Evolutionary conservation across 208 protist genomes (phyloP).

Genomic region (Phytomonas sp.): DNA sequence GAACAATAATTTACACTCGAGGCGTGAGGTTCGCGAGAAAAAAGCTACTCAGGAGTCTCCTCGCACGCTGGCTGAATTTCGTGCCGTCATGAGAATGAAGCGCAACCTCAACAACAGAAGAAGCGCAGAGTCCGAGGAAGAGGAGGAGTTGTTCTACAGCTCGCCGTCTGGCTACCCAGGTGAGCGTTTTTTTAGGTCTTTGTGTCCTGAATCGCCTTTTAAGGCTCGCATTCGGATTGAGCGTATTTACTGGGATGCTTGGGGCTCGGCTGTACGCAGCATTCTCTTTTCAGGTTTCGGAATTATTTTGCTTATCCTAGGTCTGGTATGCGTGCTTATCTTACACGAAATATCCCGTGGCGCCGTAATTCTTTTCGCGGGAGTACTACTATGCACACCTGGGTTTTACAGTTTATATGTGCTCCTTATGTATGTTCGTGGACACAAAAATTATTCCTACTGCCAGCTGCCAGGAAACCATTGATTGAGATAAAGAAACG

Average conservation of each 20-base stretch:
- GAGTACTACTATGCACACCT: slow-evolving; percentile 39
- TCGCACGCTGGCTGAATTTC: slow-evolving; percentile 21
- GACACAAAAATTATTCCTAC: slow-evolving; percentile 38
- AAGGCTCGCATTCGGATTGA: slow-evolving; percentile 46
- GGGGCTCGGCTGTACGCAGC: slow-evolving; percentile 41
- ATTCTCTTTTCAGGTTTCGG: slow-evolving; percentile 68
- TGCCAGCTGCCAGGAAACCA: slow-evolving; percentile 27
- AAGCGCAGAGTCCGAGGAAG: slow-evolving; percentile 33
- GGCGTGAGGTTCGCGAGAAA: not conserved
- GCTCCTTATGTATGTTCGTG: slow-evolving; percentile 49
- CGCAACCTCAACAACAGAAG: slow-evolving; percentile 8
- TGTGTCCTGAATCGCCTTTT: slow-evolving; percentile 20
- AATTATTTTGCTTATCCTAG: slow-evolving; percentile 31
- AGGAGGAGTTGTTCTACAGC: slow-evolving; percentile 41
- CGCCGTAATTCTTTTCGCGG: slow-evolving; percentile 31
- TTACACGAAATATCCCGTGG: slow-evolving; percentile 32
- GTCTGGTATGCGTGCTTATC: slow-evolving; percentile 18
- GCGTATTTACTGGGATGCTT: slow-evolving; percentile 70
- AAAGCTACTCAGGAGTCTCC: not conserved
- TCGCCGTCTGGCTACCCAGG: slow-evolving; percentile 16
- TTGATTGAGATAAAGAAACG: not conserved
- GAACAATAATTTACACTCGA: not conserved
- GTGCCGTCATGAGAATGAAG: slow-evolving; percentile 9
- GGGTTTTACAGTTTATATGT: slow-evolving; percentile 68
- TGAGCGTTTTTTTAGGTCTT: slow-evolving; percentile 33